These are phyloP conservation scores for Petunia axillaris DNA, from an alignment of 257 asterid species.

Conservation along the genomic window DNA sequence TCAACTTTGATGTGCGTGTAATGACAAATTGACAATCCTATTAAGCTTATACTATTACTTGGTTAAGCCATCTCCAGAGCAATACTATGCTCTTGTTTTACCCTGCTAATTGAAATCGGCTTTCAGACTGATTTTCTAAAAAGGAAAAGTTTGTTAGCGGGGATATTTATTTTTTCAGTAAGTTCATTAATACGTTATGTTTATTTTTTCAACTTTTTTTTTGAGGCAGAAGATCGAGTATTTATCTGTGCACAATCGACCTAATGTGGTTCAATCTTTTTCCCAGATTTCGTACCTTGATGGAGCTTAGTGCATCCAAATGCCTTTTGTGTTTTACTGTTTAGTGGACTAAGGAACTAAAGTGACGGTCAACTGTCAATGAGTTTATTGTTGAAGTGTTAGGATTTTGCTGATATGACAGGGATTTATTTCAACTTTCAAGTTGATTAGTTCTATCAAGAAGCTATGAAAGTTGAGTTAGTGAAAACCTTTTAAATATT, in stretches of 20 bases:
- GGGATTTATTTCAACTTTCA: not conserved
- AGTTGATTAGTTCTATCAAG: not conserved
- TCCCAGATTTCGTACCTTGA: not conserved
- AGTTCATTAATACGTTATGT: too few species aligned
- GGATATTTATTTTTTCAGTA: too few species aligned
- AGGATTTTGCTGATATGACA: not conserved
- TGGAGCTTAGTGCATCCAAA: not conserved
- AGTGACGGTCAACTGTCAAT: not conserved
- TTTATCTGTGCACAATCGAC: not conserved
- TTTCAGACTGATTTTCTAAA: not conserved
- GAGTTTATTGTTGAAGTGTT: not conserved
- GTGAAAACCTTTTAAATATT: not conserved
- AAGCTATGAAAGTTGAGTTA: not conserved
- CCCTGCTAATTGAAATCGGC: not conserved
- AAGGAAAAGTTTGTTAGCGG: too few species aligned
- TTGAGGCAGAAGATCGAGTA: not conserved
- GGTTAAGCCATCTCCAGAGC: not conserved
- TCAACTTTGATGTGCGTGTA: not conserved
- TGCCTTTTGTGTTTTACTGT: not conserved
- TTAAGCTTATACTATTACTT: not conserved
- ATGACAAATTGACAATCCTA: not conserved
- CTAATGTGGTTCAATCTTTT: not conserved
- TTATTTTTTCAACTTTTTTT: too few species aligned
- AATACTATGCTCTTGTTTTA: not conserved
- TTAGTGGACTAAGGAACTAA: constrained; percentile 1